These are phyloP conservation scores for Ballota nigra DNA, from an alignment of 257 asterid species.

Conservation along the genomic window DNA sequence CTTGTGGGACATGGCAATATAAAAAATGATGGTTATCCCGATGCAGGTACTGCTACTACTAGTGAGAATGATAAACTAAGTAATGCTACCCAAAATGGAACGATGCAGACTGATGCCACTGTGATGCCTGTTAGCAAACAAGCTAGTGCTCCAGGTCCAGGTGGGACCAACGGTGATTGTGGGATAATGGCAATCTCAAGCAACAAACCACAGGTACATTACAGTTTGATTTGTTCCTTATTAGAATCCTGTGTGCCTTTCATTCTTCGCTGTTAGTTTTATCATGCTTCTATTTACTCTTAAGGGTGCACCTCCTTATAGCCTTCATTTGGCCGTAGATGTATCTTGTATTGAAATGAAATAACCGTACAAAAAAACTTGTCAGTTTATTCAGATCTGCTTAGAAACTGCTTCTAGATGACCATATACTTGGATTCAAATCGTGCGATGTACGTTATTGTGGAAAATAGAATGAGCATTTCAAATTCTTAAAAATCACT, in stretches of 20 bases:
- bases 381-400: conserved; percentile 15
- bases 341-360: not conserved
- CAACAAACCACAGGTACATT: conserved; percentile 51
- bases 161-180: conserved; percentile 24
- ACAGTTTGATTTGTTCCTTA: not conserved
- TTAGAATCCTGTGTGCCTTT: not conserved
- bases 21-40: conserved; percentile 32
- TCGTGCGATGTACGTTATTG: not conserved
- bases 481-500: not conserved
- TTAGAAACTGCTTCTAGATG: not conserved
- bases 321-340: too few relatives aligned
- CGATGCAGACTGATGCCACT: conserved; percentile 31
- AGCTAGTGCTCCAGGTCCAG: conserved; percentile 35
- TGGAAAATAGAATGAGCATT: not conserved
- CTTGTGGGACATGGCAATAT: conserved; percentile 27
- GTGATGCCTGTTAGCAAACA: conserved; percentile 41
- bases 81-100: conserved; percentile 35
- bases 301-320: not conserved
- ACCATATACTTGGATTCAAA: not conserved
- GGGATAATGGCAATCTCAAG: conserved; percentile 28
- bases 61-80: conserved; percentile 25
- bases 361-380: not conserved
- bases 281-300: not conserved
- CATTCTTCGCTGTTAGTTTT: not conserved
- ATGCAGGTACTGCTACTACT: conserved; percentile 25